These are phyloP conservation scores for Hygrocybe coccinea DNA, from an alignment of 768 basidiomycete species.

Conservation along the genomic window DNA sequence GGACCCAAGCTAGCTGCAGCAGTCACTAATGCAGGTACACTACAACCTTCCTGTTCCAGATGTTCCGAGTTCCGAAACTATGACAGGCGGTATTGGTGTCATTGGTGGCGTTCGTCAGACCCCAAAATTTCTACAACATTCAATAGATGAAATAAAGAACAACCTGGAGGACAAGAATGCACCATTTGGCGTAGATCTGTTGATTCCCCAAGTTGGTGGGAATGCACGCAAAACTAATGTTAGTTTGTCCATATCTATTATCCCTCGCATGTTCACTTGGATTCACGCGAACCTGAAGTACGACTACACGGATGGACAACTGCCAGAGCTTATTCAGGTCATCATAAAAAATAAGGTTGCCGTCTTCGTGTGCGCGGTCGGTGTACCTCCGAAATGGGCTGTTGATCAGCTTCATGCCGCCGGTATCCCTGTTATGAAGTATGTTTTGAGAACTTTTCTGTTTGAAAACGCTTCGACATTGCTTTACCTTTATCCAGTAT, in stretches of 20 bases:
- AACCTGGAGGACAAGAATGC: slow-evolving; percentile 66
- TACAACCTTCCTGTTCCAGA: not conserved
- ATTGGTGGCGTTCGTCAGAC: slow-evolving; percentile 88
- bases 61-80: not conserved
- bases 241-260: slow-evolving; percentile 13
- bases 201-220: slow-evolving; percentile 86
- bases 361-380: slow-evolving; percentile 88
- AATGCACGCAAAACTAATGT: slow-evolving; percentile 90
- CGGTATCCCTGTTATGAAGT: slow-evolving; percentile 82
- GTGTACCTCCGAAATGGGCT: slow-evolving; percentile 74
- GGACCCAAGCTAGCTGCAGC: slow-evolving; percentile 87
- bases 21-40: slow-evolving; percentile 68
- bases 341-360: slow-evolving; percentile 86
- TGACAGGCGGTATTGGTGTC: slow-evolving; percentile 77
- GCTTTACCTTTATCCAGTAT: slow-evolving; percentile 34
- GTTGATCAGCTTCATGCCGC: slow-evolving; percentile 81
- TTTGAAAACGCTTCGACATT: not conserved
- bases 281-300: slow-evolving; percentile 38
- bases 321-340: slow-evolving; percentile 78
- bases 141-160: slow-evolving; percentile 65
- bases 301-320: slow-evolving; percentile 86
- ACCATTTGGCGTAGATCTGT: slow-evolving; percentile 88
- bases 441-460: slow-evolving; percentile 8
- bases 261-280: too few relatives aligned
- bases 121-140: slow-evolving; percentile 73